Conservation (phyloP, 805 yeast genomes). For the Candida piceae region DNA sequence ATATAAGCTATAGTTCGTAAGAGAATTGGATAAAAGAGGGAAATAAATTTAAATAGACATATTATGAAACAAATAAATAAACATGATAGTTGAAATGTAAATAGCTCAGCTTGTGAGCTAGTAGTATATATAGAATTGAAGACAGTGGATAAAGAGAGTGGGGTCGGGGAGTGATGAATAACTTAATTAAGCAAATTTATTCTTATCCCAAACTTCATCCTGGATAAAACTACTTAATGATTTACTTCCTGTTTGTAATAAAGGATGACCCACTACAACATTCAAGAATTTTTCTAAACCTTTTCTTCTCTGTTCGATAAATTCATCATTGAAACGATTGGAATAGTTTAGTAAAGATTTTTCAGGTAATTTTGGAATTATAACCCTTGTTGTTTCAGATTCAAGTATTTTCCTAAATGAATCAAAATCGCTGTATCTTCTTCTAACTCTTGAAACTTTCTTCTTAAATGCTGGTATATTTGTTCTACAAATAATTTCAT, state of each 20-base stretch:
- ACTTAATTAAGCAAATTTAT: no score
- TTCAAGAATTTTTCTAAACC: slow-evolving; percentile 78
- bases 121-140: no score
- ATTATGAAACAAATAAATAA: no score
- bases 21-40: no score
- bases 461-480: slow-evolving; percentile 83
- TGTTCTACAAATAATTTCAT: slow-evolving; percentile 84
- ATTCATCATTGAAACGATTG: slow-evolving; percentile 74
- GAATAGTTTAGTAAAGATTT: slow-evolving; percentile 53
- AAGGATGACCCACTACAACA: slow-evolving; percentile 87
- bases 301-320: slow-evolving; percentile 75
- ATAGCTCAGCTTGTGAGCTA: no score
- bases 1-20: no score
- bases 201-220: slow-evolving; percentile 72
- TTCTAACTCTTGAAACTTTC: slow-evolving; percentile 60
- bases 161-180: no score
- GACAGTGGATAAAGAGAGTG: no score
- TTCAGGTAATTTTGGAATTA: slow-evolving; percentile 88
- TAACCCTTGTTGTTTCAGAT: slow-evolving; percentile 71
- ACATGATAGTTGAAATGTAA: no score
- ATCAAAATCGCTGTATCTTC: slow-evolving; percentile 90
- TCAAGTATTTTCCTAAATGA: slow-evolving; percentile 68
- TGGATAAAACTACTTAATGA: slow-evolving; percentile 80
- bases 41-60: no score
- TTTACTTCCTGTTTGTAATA: slow-evolving; percentile 81